phyloP scores from a whole-genome alignment of 2,329 filamentous ascomycete genomes.

The Colletotrichum zoysiae region DNA sequence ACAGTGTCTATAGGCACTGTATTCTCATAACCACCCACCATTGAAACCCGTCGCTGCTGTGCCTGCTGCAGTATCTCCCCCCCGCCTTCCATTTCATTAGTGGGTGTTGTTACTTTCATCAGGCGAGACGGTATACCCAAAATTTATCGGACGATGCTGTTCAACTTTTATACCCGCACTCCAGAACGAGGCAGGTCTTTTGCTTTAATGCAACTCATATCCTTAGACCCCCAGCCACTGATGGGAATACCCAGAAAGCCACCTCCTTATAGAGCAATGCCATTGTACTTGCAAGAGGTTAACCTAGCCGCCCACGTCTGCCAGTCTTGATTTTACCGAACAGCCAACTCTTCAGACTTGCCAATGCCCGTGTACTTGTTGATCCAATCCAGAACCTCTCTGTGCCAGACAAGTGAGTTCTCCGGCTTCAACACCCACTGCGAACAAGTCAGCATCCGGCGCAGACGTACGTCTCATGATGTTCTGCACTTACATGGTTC shows the following conservation, averaged over 20 bases:
- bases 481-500: slow-evolving; percentile 61
- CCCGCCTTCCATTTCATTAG: not conserved
- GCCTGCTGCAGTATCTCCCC: not conserved
- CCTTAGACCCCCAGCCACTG: too few relatives aligned
- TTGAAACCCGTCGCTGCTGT: not conserved
- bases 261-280: not conserved
- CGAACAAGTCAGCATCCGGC: slow-evolving; percentile 46
- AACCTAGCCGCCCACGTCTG: too few relatives aligned
- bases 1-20: slow-evolving; percentile 31
- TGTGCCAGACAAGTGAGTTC: slow-evolving; percentile 92
- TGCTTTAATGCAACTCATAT: not conserved
- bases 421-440: slow-evolving; percentile 91
- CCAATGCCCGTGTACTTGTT: slow-evolving; percentile 70
- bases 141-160: not conserved
- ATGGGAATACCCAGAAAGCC: not conserved
- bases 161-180: not conserved
- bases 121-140: not conserved
- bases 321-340: slow-evolving; percentile 15
- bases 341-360: slow-evolving; percentile 34
- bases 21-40: not conserved
- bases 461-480: not conserved
- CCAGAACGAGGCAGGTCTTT: not conserved
- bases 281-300: not conserved
- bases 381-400: slow-evolving; percentile 84
- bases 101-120: too few relatives aligned